These are phyloP conservation scores for Asterophora parasitica DNA, from an alignment of 768 basidiomycete genomes.

Conservation along the genomic window DNA sequence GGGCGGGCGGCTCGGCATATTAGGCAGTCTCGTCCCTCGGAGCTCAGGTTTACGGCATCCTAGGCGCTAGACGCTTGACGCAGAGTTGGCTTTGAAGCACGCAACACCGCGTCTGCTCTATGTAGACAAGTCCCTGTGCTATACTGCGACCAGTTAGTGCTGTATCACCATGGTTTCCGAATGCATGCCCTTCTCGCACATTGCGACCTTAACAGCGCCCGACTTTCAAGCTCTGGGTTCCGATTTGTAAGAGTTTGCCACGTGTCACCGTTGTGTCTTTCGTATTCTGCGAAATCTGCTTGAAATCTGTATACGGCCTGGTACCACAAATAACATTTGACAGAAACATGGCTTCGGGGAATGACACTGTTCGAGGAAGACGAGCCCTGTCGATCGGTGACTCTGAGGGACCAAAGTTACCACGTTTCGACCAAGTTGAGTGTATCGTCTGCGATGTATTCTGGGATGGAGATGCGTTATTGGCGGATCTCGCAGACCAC, in stretches of 20 bases:
- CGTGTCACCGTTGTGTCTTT: not conserved
- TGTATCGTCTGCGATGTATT: not conserved
- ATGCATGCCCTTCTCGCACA: not conserved
- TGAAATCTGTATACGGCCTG: not conserved
- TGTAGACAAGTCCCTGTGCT: too few relatives aligned
- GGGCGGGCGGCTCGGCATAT: not conserved
- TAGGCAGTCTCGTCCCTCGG: not conserved
- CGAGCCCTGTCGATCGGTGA: not conserved
- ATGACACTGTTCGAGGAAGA: not conserved
- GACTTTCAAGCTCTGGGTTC: not conserved
- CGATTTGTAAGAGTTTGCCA: not conserved
- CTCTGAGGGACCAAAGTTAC: too few relatives aligned
- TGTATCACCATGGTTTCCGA: not conserved
- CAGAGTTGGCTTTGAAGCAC: too few relatives aligned
- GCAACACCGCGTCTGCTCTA: too few relatives aligned
- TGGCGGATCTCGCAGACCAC: too few relatives aligned
- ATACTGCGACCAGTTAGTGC: too few relatives aligned
- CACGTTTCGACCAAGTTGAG: not conserved
- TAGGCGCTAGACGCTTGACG: too few relatives aligned
- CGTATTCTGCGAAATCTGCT: not conserved
- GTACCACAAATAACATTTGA: not conserved
- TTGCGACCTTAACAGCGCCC: not conserved
- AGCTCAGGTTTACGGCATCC: not conserved
- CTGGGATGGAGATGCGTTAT: not conserved
- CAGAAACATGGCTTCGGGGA: not conserved